These are phyloP conservation scores for Ustilago nuda DNA, from an alignment of 1,284 basidiomycete species.

Conservation along the genomic window DNA sequence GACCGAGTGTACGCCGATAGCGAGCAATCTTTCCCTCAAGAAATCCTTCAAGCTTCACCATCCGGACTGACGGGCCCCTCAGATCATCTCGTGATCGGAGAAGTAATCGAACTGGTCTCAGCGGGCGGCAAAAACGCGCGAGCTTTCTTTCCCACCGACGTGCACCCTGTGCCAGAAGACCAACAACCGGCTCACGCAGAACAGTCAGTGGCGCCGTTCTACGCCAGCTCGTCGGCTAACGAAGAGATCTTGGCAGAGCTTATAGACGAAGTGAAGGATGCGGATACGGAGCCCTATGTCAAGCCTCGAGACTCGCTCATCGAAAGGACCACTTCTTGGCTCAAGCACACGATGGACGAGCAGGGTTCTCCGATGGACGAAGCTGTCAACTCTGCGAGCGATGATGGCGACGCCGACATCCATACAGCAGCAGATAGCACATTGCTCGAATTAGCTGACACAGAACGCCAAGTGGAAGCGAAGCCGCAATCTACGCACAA, in stretches of 20 bases:
- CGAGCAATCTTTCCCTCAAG: background rate
- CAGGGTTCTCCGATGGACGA: background rate
- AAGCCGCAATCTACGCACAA: too few relatives aligned
- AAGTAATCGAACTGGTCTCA: background rate
- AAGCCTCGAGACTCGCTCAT: conserved; percentile 14
- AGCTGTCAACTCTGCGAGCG: background rate
- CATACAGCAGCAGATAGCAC: background rate
- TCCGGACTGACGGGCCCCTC: too few relatives aligned
- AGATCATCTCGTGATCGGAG: too few relatives aligned
- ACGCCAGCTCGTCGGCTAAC: background rate
- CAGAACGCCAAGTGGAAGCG: too few relatives aligned
- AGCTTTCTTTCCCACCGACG: too few relatives aligned
- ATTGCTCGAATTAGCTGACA: too few relatives aligned
- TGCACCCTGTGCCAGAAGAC: background rate
- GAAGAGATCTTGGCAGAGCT: conserved; percentile 7
- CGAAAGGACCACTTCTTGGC: conserved; percentile 28
- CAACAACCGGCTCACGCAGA: background rate
- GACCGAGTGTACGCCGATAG: background rate
- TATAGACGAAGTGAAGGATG: background rate
- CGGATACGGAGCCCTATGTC: background rate
- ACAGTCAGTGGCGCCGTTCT: background rate
- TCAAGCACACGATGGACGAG: conserved; percentile 21
- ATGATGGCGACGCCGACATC: background rate
- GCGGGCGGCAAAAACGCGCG: background rate
- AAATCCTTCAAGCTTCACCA: background rate